These are phyloP conservation scores for Cladosporium sp. DNA, from an alignment of 2,329 filamentous ascomycete species.

Conservation along the genomic window DNA sequence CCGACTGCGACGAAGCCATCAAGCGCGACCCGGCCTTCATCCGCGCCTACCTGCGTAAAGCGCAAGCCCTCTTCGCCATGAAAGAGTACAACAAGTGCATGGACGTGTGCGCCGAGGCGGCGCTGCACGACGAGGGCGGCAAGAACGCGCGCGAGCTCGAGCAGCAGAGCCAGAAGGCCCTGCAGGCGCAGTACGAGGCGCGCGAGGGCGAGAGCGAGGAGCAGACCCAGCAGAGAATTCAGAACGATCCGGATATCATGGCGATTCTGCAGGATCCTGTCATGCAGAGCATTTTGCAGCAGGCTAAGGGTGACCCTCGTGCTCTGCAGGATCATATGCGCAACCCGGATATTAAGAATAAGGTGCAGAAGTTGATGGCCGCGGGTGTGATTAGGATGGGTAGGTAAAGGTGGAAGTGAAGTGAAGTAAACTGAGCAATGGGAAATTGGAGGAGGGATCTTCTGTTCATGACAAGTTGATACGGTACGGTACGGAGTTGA, in stretches of 20 bases:
- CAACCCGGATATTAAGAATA: constrained; percentile 77
- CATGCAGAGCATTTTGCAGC: constrained; percentile 96
- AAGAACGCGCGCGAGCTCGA: constrained; percentile 91
- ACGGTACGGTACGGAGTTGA: no score
- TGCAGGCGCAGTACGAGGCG: constrained; percentile 82
- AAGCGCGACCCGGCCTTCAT: constrained; percentile 90
- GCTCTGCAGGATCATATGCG: constrained; percentile 97
- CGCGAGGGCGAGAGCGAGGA: constrained; percentile 89
- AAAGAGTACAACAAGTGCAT: constrained; percentile 95
- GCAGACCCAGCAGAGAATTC: constrained; percentile 86
- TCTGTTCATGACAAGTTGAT: no score
- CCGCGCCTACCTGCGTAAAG: constrained; percentile 93
- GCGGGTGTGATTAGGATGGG: constrained; percentile 71
- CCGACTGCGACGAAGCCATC: constrained; percentile 89
- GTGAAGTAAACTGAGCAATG: neutral
- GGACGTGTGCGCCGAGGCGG: constrained; percentile 80
- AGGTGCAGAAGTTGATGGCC: constrained; percentile 92
- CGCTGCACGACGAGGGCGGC: constrained; percentile 69
- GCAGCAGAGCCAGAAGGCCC: constrained; percentile 87
- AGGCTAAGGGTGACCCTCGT: constrained; percentile 88
- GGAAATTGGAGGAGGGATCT: no score
- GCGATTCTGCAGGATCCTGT: constrained; percentile 89
- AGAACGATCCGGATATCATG: constrained; percentile 67
- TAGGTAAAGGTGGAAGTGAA: constrained; percentile 17
- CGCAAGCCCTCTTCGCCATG: constrained; percentile 94